A percentile compares a stretch with the other conserved stretches of the same genome.
These are phyloP conservation scores for Lachancea lanzarotensis DNA, from an alignment of 805 yeast species.

Conservation along the genomic window DNA sequence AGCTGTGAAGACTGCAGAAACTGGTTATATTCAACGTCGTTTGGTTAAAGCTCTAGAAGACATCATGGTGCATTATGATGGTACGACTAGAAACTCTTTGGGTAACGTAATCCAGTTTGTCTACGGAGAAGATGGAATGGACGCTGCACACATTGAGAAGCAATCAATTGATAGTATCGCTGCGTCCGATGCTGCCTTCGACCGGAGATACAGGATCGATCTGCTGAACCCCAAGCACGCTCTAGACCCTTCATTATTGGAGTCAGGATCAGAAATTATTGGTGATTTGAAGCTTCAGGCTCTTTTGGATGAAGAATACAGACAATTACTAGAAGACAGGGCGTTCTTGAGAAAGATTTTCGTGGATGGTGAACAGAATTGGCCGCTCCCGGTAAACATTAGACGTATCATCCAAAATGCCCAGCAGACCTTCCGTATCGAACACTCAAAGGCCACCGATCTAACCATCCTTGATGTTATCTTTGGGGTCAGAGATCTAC, in stretches of 20 bases:
- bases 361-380: conserved; percentile 87
- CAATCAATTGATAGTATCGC: conserved; percentile 94
- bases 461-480: conserved; percentile 79
- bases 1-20: conserved; percentile 98
- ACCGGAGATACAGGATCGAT: conserved; percentile 78
- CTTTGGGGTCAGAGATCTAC: conserved; percentile 58
- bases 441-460: conserved; percentile 85
- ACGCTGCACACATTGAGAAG: conserved; percentile 95
- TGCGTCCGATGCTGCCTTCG: conserved; percentile 81
- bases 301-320: conserved; percentile 75
- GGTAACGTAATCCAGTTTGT: conserved; percentile 95
- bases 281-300: conserved; percentile 85
- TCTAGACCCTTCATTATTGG: conserved; percentile 67
- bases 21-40: conserved; percentile 98
- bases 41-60: conserved; percentile 94
- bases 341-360: conserved; percentile 74
- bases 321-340: conserved; percentile 74
- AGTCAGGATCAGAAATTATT: conserved; percentile 82
- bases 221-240: conserved; percentile 62
- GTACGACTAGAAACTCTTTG: conserved; percentile 93
- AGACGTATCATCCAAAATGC: conserved; percentile 96
- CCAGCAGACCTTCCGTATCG: conserved; percentile 93
- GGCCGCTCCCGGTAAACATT: conserved; percentile 97
- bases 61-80: conserved; percentile 96
- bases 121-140: conserved; percentile 98